Evolutionary conservation across 768 basidiomycete genomes (phyloP).

Genomic region (Suillus clintonianus): DNA sequence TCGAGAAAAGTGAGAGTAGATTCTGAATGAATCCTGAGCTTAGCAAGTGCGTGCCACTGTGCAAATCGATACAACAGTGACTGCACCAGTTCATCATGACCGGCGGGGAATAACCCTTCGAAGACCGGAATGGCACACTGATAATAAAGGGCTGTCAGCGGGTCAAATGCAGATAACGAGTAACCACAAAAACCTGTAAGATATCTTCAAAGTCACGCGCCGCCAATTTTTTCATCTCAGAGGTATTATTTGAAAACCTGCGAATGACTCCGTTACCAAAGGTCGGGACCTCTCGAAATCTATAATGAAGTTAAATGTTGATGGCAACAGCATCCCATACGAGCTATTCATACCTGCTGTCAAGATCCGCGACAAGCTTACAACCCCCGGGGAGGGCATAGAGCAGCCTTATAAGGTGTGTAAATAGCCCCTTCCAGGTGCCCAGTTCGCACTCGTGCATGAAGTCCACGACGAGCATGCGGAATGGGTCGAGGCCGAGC

Average conservation of each 20-base stretch:
- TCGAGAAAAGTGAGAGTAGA: slow-evolving; percentile 20
- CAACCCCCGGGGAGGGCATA: slow-evolving; percentile 7
- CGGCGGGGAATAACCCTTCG: slow-evolving; percentile 27
- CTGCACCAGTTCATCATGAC: too few species aligned
- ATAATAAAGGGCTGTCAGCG: too few species aligned
- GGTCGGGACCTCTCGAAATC: slow-evolving; percentile 15
- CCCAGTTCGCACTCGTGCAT: slow-evolving; percentile 46
- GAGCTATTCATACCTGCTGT: slow-evolving; percentile 20
- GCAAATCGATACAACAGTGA: too few species aligned
- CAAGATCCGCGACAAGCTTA: slow-evolving; percentile 18
- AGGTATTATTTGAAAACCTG: slow-evolving; percentile 34
- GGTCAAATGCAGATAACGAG: too few species aligned
- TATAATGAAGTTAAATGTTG: slow-evolving; percentile 3
- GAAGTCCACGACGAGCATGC: slow-evolving; percentile 34
- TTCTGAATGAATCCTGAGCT: slow-evolving; percentile 34
- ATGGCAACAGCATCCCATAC: neutral
- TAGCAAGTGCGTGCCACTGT: slow-evolving; percentile 26
- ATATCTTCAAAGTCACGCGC: slow-evolving; percentile 46
- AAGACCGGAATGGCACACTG: slow-evolving; percentile 35
- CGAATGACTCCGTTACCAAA: slow-evolving; percentile 36
- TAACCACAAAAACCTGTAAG: slow-evolving; percentile 31
- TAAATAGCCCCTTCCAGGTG: slow-evolving; percentile 37
- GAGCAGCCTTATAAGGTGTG: slow-evolving; percentile 38
- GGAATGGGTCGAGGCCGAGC: slow-evolving; percentile 25
- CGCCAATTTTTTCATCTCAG: slow-evolving; percentile 37